Evolutionary conservation across 2,329 filamentous ascomycete species (phyloP).

Genomic region (Madurella fahalii): DNA sequence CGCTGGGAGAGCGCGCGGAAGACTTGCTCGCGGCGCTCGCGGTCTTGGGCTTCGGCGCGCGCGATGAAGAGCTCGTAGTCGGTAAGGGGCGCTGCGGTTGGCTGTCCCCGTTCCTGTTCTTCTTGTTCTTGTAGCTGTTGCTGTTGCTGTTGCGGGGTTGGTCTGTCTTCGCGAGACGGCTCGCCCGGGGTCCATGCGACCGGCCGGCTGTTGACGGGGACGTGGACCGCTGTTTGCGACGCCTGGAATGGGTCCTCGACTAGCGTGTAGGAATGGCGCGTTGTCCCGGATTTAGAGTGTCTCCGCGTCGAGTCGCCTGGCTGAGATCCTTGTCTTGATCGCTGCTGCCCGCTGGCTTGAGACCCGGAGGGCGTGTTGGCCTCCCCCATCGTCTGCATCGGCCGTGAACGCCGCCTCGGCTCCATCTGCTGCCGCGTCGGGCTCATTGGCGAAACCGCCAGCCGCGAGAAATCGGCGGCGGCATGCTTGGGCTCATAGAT

Average conservation of each 20-base stretch:
- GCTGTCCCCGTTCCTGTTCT: not conserved
- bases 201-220: conserved; percentile 6
- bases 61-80: conserved; percentile 31
- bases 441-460: conserved; percentile 20
- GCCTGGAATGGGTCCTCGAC: conserved; percentile 10
- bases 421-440: not conserved
- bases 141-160: not conserved
- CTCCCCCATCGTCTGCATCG: conserved; percentile 7
- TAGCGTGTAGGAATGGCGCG: conserved; percentile 8
- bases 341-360: not conserved
- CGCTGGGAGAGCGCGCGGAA: conserved; percentile 23
- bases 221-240: conserved; percentile 1
- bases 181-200: not conserved
- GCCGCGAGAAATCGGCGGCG: conserved; percentile 30
- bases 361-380: not conserved
- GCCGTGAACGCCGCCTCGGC: not conserved
- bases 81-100: not conserved
- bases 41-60: conserved; percentile 27
- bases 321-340: not conserved
- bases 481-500: conserved; percentile 31
- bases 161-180: not conserved
- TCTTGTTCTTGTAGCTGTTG: not conserved
- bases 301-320: not conserved
- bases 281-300: not conserved
- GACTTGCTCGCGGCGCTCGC: conserved; percentile 21